phyloP scores from a whole-genome alignment of 163 green algal species.

The Coccomyxa subellipsoidea region DNA sequence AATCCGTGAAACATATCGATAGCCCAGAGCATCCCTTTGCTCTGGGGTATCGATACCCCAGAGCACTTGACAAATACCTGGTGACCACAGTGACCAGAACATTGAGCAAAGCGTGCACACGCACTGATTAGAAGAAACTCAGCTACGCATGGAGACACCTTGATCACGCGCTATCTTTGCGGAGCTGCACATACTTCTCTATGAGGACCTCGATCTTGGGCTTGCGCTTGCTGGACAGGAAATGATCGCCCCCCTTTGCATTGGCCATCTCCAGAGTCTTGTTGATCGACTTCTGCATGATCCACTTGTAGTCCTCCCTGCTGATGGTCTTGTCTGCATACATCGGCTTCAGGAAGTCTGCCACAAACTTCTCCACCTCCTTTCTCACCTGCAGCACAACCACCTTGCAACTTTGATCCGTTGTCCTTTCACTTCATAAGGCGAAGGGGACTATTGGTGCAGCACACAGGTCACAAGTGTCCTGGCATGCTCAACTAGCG shows the following conservation, averaged over 20 bases:
- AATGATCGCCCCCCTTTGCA: constrained; percentile 8
- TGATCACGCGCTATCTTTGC: neutral
- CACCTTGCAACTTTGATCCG: too few species aligned
- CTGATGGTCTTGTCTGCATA: constrained; percentile 30
- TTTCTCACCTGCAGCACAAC: constrained; percentile 15
- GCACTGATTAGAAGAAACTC: too few species aligned
- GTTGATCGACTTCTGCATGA: constrained; percentile 34
- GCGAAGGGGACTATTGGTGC: neutral
- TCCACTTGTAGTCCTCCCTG: constrained; percentile 41
- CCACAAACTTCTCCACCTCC: constrained; percentile 26
- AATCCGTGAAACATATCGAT: too few species aligned
- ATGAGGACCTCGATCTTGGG: constrained; percentile 31
- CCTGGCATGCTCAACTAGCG: neutral
- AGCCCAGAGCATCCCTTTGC: too few species aligned
- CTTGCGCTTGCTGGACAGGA: constrained; percentile 24
- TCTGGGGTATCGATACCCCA: too few species aligned
- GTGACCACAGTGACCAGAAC: too few species aligned
- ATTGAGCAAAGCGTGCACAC: too few species aligned
- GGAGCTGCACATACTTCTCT: constrained; percentile 25
- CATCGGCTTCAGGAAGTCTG: constrained; percentile 31
- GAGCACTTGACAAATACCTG: too few species aligned
- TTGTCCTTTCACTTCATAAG: neutral
- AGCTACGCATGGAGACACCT: too few species aligned
- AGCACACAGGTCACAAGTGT: neutral
- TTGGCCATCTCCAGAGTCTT: constrained; percentile 32